Conservation (phyloP, 1,139 yeast genomes). For the Geotrichum armillariae region DNA sequence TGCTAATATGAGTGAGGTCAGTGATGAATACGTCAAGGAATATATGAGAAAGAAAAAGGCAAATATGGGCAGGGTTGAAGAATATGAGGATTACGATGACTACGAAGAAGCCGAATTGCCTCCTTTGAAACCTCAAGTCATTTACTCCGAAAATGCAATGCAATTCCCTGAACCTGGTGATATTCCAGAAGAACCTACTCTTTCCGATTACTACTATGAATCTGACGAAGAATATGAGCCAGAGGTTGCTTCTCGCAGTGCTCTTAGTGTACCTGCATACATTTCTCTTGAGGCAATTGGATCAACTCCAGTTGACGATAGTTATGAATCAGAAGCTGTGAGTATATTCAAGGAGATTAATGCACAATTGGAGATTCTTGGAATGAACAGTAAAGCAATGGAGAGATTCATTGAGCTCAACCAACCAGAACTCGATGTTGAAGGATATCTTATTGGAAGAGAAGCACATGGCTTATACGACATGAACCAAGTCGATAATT, state of each 20-base stretch:
- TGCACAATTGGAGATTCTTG: constrained; percentile 25
- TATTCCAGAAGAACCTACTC: constrained; percentile 10
- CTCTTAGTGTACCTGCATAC: constrained; percentile 12
- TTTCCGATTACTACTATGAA: constrained; percentile 19
- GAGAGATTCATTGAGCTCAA: constrained; percentile 10
- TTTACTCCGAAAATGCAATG: background rate
- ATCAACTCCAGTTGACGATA: constrained; percentile 6
- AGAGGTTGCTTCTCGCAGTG: constrained; percentile 2
- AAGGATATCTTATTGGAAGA: constrained; percentile 2
- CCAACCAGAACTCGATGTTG: constrained; percentile 12
- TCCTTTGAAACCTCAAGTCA: background rate
- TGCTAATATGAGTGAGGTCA: constrained; percentile 1
- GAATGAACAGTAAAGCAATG: constrained; percentile 12
- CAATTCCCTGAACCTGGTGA: constrained; percentile 17
- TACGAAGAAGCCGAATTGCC: background rate
- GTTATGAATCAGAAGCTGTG: constrained; percentile 17
- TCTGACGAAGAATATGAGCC: constrained; percentile 11
- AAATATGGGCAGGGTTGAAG: background rate
- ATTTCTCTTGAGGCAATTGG: constrained; percentile 16
- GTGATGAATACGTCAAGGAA: constrained; percentile 11
- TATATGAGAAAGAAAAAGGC: constrained; percentile 9
- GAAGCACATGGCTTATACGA: constrained; percentile 23
- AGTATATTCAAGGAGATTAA: constrained; percentile 24
- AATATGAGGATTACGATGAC: background rate
- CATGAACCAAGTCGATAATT: constrained; percentile 23